phyloP scores from a whole-genome alignment of 1,139 yeast species.

The Saccharomyces hybrid region DNA sequence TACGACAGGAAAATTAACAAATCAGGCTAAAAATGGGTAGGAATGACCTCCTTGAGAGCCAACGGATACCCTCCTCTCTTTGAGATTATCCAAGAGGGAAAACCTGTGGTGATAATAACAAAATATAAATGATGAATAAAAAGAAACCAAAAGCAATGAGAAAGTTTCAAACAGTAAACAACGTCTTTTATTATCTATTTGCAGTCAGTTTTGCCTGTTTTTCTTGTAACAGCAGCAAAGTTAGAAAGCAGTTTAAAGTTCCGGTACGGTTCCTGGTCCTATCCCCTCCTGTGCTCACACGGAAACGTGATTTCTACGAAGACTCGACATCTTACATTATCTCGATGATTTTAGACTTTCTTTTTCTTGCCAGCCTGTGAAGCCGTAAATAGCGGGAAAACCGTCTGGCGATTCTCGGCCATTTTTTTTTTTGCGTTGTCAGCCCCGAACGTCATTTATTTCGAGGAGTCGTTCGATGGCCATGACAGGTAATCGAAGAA shows the following conservation, averaged over 20 bases:
- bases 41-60: conserved; percentile 1
- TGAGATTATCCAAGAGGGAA: neutral
- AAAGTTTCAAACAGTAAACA: neutral
- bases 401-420: neutral
- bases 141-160: neutral
- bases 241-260: neutral
- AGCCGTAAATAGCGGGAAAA: neutral
- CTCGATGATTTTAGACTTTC: neutral
- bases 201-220: neutral
- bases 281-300: neutral
- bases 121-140: neutral
- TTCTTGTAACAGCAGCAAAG: neutral
- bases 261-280: neutral
- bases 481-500: neutral
- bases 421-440: neutral
- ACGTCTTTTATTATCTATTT: neutral
- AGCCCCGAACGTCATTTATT: neutral
- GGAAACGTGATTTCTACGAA: neutral
- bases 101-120: neutral
- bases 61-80: neutral
- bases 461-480: neutral
- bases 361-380: neutral
- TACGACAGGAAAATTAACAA: conserved; percentile 2
- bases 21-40: conserved; percentile 2
- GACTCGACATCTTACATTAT: neutral